Evolutionary conservation across 768 basidiomycete genomes (phyloP), one percentile per base, ranked within the genome.

Genomic region (Mycena alexandri): DNA sequence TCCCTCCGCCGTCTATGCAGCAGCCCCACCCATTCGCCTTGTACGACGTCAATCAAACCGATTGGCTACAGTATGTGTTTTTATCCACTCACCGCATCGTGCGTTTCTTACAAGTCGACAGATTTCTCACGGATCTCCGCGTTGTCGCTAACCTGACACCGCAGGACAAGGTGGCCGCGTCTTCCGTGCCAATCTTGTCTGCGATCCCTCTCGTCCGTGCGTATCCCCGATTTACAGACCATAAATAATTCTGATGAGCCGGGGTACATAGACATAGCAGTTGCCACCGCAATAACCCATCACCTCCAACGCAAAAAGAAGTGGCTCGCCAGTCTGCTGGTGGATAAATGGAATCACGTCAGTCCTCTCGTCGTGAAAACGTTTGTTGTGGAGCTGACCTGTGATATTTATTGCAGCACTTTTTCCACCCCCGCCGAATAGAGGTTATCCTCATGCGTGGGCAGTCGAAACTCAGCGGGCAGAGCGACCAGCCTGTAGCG

Each of bases 291-390:
- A 69, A 75, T 75, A 43, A 50, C 79, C 25, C 65, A 75, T 53
- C 73, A 72, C 60, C 74, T 78, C 64, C 76, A 73, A 36, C 58
- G 65, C 33, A 74, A 73, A 14, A 86, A 83, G 70, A 71, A 74
- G 0, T 72, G 70, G 1, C 78, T 81, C 2, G 84, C 83, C 14
- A 79, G 78, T 12, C 77, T 85, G 21, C 59, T 84, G 1, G 73
- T 88, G 17, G 82, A 84, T 57, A 75, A 77, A 59, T 88, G 87
- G 87, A 88, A 88, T 63, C 79, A 84, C 44, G 87, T 87, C 22
- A 55, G 81, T 75, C 50, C 22, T 14, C n/a, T 21, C 41, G 3
- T 29, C 29, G 6, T 29, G 29, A 29, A 29, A 3, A 29, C 29
- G 29, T 29, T 29, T 29, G 29, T 29, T 29, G 29, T 29, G 29